phyloP scores from a whole-genome alignment of 139 green algal species.

The Volvox reticuliferus region DNA sequence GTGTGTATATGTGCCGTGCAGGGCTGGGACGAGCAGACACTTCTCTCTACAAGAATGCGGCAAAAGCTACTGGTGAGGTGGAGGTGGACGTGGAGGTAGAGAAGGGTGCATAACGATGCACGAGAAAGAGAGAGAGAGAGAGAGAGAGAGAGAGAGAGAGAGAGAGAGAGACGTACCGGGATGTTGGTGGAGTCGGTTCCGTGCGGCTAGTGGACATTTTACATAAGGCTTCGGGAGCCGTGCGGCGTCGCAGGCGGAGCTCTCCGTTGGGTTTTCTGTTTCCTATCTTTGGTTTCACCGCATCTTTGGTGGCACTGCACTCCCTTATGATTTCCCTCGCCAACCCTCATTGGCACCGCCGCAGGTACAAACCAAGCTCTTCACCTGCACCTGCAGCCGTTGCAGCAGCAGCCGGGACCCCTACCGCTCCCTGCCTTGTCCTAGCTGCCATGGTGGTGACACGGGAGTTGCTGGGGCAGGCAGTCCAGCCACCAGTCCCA shows the following conservation, averaged over 20 bases:
- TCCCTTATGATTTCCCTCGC: too few species aligned
- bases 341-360: background rate
- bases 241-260: too few species aligned
- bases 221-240: too few species aligned
- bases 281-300: too few species aligned
- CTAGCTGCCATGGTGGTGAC: background rate
- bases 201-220: too few species aligned
- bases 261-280: too few species aligned
- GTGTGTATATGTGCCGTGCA: background rate
- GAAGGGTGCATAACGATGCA: background rate
- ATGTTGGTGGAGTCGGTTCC: background rate
- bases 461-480: too few species aligned
- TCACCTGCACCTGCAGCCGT: constrained; percentile 23
- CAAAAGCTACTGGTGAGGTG: constrained; percentile 29
- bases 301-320: too few species aligned
- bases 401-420: constrained; percentile 9
- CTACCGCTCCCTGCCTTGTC: constrained; percentile 39
- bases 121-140: background rate
- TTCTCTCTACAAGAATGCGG: constrained; percentile 39
- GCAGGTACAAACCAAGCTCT: constrained; percentile 38
- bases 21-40: constrained; percentile 46
- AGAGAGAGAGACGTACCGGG: background rate
- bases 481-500: background rate
- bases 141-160: background rate
- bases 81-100: background rate